Percentiles rank a stretch among this genome's conserved stretches.
Conservation (phyloP, 805 yeast genomes). For the Ogataea kodamae region DNA sequence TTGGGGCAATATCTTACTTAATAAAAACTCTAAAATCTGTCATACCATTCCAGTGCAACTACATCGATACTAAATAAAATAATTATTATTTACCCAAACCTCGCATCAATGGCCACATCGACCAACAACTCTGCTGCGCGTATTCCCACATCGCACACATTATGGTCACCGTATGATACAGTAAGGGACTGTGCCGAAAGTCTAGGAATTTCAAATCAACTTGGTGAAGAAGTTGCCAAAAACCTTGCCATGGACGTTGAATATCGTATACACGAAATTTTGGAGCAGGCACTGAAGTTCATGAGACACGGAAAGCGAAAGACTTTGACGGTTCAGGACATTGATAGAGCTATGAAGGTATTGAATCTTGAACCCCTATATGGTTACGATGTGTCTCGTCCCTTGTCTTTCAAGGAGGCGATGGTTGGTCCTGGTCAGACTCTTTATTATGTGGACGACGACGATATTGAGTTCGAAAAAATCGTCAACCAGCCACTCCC, state of each 20-base stretch:
- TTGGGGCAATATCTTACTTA: too few relatives aligned
- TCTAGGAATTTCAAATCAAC: slow-evolving; percentile 62
- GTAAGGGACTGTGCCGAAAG: slow-evolving; percentile 95
- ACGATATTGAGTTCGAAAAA: slow-evolving; percentile 92
- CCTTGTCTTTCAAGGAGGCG: slow-evolving; percentile 81
- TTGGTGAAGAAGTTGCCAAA: slow-evolving; percentile 90
- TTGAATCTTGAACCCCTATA: slow-evolving; percentile 92
- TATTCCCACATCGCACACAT: slow-evolving; percentile 74
- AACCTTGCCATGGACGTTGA: slow-evolving; percentile 99
- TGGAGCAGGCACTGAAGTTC: slow-evolving; percentile 93
- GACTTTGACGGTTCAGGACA: slow-evolving; percentile 74
- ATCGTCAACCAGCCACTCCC: slow-evolving; percentile 92
- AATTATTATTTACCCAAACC: not conserved
- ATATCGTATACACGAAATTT: slow-evolving; percentile 89
- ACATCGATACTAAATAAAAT: not conserved
- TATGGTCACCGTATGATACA: slow-evolving; percentile 97
- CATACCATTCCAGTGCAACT: too few relatives aligned
- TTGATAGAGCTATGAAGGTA: slow-evolving; percentile 75
- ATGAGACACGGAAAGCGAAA: slow-evolving; percentile 92
- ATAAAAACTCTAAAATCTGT: too few relatives aligned
- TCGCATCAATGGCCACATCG: slow-evolving; percentile 6
- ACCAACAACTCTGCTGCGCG: slow-evolving; percentile 27
- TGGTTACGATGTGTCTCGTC: slow-evolving; percentile 73
- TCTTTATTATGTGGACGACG: slow-evolving; percentile 83
- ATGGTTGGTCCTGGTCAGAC: slow-evolving; percentile 90